Conservation (phyloP, 2,329 filamentous ascomycete species). For the Trichophyton mentagrophytes region DNA sequence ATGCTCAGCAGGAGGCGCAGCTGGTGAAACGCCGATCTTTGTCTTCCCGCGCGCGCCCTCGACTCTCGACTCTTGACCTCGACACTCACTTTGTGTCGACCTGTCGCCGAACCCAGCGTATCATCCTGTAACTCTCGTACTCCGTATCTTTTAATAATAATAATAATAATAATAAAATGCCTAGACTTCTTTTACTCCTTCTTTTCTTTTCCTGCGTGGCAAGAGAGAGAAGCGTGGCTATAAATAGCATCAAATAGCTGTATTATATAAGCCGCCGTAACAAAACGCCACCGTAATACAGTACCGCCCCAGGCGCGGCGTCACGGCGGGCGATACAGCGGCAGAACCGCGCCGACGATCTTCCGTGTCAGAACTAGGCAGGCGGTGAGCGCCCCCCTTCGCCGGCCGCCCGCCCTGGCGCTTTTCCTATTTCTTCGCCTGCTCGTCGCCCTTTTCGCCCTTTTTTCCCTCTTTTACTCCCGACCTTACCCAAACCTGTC, state of each 20-base stretch:
- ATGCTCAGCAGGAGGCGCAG: neutral
- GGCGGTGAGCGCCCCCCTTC: neutral
- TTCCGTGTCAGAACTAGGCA: neutral
- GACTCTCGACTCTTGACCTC: neutral
- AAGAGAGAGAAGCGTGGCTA: too few relatives aligned
- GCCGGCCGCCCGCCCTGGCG: neutral
- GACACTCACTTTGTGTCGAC: neutral
- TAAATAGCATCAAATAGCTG: too few relatives aligned
- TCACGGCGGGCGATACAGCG: neutral
- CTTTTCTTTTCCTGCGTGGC: too few relatives aligned
- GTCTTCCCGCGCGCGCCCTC: neutral
- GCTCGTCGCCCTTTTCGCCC: slow-evolving; percentile 14
- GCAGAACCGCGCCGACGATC: neutral
- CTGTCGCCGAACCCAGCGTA: too few relatives aligned
- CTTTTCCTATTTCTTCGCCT: slow-evolving; percentile 5
- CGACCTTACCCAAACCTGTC: slow-evolving; percentile 12
- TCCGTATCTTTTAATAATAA: too few relatives aligned
- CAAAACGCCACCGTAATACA: neutral
- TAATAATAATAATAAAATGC: too few relatives aligned
- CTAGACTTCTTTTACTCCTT: neutral
- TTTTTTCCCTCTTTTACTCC: slow-evolving; percentile 15
- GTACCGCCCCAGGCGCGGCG: neutral
- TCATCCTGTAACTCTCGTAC: too few relatives aligned
- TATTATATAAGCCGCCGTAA: neutral
- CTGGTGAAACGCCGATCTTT: neutral